phyloP scores from a whole-genome alignment of 2,329 filamentous ascomycete genomes.

The Sporothrix curviconia region DNA sequence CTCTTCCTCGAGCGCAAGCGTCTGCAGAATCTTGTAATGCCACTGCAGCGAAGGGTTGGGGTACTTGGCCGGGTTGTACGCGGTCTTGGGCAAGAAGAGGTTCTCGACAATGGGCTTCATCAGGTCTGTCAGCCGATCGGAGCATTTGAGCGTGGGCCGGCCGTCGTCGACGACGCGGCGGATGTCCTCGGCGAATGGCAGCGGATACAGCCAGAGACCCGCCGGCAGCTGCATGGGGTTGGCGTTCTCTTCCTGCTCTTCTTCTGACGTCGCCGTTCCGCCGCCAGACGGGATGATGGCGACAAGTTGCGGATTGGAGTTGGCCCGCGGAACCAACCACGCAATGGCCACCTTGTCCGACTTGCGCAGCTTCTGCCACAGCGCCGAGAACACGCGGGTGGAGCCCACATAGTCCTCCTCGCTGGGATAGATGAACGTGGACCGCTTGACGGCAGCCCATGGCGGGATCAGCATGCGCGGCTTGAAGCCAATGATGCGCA shows the following conservation, averaged over 20 bases:
- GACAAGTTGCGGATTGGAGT: slow-evolving; percentile 71
- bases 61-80: slow-evolving; percentile 80
- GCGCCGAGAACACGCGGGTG: slow-evolving; percentile 81
- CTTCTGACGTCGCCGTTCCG: slow-evolving; percentile 44
- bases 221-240: slow-evolving; percentile 68
- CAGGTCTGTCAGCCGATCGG: slow-evolving; percentile 66
- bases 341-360: slow-evolving; percentile 76
- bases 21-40: slow-evolving; percentile 93
- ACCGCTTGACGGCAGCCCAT: slow-evolving; percentile 81
- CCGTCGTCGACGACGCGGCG: slow-evolving; percentile 67
- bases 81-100: slow-evolving; percentile 76
- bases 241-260: slow-evolving; percentile 32
- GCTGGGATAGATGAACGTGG: slow-evolving; percentile 88
- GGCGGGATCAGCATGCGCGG: slow-evolving; percentile 64
- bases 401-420: slow-evolving; percentile 88
- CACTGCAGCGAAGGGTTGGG: slow-evolving; percentile 91
- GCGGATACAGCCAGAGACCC: slow-evolving; percentile 79
- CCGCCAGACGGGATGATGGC: slow-evolving; percentile 66
- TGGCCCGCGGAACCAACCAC: slow-evolving; percentile 81
- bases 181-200: slow-evolving; percentile 87
- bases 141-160: slow-evolving; percentile 44
- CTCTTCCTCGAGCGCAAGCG: slow-evolving; percentile 85
- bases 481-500: slow-evolving; percentile 94
- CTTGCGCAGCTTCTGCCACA: slow-evolving; percentile 79
- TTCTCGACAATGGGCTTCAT: slow-evolving; percentile 83